These are phyloP conservation scores for Vigna trinervia DNA, from an alignment of 306 rosid genomes.

Conservation along the genomic window DNA sequence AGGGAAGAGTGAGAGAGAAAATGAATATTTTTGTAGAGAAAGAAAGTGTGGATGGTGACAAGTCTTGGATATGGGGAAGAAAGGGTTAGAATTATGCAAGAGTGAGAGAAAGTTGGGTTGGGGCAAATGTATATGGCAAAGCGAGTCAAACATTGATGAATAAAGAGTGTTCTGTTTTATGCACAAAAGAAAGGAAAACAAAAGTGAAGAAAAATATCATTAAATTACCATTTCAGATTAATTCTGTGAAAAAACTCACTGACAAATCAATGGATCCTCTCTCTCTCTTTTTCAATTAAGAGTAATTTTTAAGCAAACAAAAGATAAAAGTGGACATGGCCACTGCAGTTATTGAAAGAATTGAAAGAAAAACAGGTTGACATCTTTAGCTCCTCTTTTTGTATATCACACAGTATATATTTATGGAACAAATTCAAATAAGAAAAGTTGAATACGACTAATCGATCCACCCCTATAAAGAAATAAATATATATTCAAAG, in stretches of 20 bases:
- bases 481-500: too few relatives aligned
- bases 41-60: constrained; percentile 56
- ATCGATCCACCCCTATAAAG: neutral
- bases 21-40: constrained; percentile 45
- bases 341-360: constrained; percentile 45
- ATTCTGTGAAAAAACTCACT: constrained; percentile 40
- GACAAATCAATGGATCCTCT: constrained; percentile 30
- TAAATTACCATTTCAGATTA: constrained; percentile 52
- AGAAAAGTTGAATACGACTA: neutral
- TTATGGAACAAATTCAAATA: neutral
- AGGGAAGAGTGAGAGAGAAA: constrained; percentile 29
- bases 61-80: constrained; percentile 57
- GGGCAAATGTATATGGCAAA: constrained; percentile 52
- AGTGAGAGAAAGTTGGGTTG: constrained; percentile 58
- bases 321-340: constrained; percentile 37
- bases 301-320: constrained; percentile 42
- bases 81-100: constrained; percentile 57
- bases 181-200: constrained; percentile 42
- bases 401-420: neutral
- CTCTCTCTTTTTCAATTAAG: constrained; percentile 40
- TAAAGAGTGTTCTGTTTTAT: constrained; percentile 52
- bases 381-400: neutral
- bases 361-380: constrained; percentile 39
- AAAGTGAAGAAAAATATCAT: constrained; percentile 39
- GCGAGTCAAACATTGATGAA: constrained; percentile 63